Conservation (phyloP, 495 filamentous ascomycete species). For the Apodospora peruviana region DNA sequence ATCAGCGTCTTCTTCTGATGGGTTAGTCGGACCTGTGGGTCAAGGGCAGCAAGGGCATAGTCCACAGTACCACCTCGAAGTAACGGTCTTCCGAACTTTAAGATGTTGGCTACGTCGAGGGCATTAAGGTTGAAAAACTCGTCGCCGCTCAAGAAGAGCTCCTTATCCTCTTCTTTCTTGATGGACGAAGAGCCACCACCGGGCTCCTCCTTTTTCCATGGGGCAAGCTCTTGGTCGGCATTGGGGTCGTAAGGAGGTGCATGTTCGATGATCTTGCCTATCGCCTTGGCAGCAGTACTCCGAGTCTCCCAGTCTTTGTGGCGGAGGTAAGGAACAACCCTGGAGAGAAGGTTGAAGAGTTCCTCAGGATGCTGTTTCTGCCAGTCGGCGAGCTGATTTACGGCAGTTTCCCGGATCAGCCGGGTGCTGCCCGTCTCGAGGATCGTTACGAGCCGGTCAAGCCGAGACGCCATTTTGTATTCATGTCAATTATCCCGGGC, state of each 20-base stretch:
- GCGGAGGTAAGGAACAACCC: constrained; percentile 85
- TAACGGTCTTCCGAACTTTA: constrained; percentile 75
- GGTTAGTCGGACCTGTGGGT: constrained; percentile 71
- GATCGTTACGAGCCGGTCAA: constrained; percentile 88
- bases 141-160: constrained; percentile 33
- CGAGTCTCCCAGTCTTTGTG: constrained; percentile 96
- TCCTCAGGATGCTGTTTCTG: constrained; percentile 97
- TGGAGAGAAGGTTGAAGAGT: constrained; percentile 92
- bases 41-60: constrained; percentile 72
- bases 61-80: constrained; percentile 80
- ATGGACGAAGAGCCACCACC: constrained; percentile 28
- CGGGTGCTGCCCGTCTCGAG: constrained; percentile 94
- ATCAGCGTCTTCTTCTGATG: constrained; percentile 86
- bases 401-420: constrained; percentile 91
- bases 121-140: constrained; percentile 64
- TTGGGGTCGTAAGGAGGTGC: constrained; percentile 87
- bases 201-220: constrained; percentile 49
- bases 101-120: constrained; percentile 71
- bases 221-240: constrained; percentile 34
- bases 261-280: constrained; percentile 88
- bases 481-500: constrained; percentile 24
- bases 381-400: constrained; percentile 92
- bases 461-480: constrained; percentile 53
- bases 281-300: constrained; percentile 82
- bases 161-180: constrained; percentile 48